Evolutionary conservation across 1,139 yeast genomes (phyloP), one percentile per base, ranked within the genome.

Genomic region (Magnusiomyces suaveolens): DNA sequence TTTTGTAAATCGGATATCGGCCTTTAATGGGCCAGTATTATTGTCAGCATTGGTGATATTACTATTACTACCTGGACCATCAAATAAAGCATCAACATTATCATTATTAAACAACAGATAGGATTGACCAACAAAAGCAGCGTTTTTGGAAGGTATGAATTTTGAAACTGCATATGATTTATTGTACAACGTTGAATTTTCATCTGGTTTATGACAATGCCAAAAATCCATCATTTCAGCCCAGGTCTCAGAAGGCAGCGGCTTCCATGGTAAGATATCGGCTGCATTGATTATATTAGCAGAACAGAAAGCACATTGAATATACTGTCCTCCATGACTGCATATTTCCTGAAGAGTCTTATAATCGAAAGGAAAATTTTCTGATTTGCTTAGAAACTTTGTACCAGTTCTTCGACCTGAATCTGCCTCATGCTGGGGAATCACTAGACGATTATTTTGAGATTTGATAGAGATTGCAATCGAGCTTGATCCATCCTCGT

Each of bases 181-280:
- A 41, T 63, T 57, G 63, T 58, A 60, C 48, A 65, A 54, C 16
- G 18, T 24, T 24, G 70, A 65, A 43, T 71, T 67, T 24, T 62
- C 62, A 32, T 74, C 73, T 0, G 98, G 97, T 65, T 89, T 89
- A 66, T 92, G 97, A 66, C 98, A 92, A 67, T 92, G 97, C 98
- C 98, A 92, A 60, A 85, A 86, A 58, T 92, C 97, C 96, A 92
- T 86, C 78, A 92, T 74, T 66, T 92, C 98, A 14, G 86, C 81
- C 98, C 98, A 92, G 54, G 82, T 75, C 63, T 89, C 97, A 0
- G 95, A 85, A 0, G 98, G 98, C 83, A 90, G 78, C 48, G 87
- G 87, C 51, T 66, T 67, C 69, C 69, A 69, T 2, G 54, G 52
- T 2, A 33, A 38, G 21, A 62, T 56, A 16, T 51, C 50, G 14